Percentiles rank a stretch among this genome's conserved stretches.
These are phyloP conservation scores for Mycena metata DNA, from an alignment of 768 basidiomycete species.

Conservation along the genomic window DNA sequence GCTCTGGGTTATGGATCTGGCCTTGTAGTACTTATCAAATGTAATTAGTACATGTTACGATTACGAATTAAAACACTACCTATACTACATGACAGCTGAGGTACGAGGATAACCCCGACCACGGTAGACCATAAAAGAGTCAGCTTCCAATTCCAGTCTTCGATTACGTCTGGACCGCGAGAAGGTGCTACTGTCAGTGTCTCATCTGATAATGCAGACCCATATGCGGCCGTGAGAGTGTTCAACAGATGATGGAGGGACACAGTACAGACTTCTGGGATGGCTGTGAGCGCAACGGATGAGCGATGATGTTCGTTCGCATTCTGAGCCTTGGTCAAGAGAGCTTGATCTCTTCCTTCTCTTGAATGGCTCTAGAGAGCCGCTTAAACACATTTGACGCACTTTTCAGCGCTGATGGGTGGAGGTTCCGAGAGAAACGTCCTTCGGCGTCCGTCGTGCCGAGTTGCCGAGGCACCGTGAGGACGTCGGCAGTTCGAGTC, in stretches of 20 bases:
- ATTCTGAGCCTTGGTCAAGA: not conserved
- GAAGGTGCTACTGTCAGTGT: too few relatives aligned
- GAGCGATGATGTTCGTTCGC: conserved; percentile 16
- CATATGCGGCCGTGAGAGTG: conserved; percentile 13
- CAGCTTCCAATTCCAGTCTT: conserved; percentile 33
- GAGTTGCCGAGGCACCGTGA: too few relatives aligned
- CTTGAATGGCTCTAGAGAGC: not conserved
- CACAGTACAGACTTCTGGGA: conserved; percentile 10
- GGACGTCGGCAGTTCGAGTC: too few relatives aligned
- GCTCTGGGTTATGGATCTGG: too few relatives aligned
- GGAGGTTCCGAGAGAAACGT: too few relatives aligned
- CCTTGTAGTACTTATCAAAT: too few relatives aligned
- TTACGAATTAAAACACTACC: too few relatives aligned
- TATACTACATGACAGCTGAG: too few relatives aligned
- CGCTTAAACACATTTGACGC: conserved; percentile 10
- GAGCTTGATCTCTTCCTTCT: conserved; percentile 14
- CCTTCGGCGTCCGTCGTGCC: too few relatives aligned
- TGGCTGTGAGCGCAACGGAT: conserved; percentile 24
- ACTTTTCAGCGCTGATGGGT: not conserved
- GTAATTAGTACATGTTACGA: too few relatives aligned
- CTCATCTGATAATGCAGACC: conserved; percentile 7
- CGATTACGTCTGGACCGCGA: not conserved
- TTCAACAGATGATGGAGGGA: conserved; percentile 16
- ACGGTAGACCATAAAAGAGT: too few relatives aligned
- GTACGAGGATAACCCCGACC: too few relatives aligned